Evolutionary conservation across 768 basidiomycete genomes (phyloP).

Genomic region (Exidia glandulosa): DNA sequence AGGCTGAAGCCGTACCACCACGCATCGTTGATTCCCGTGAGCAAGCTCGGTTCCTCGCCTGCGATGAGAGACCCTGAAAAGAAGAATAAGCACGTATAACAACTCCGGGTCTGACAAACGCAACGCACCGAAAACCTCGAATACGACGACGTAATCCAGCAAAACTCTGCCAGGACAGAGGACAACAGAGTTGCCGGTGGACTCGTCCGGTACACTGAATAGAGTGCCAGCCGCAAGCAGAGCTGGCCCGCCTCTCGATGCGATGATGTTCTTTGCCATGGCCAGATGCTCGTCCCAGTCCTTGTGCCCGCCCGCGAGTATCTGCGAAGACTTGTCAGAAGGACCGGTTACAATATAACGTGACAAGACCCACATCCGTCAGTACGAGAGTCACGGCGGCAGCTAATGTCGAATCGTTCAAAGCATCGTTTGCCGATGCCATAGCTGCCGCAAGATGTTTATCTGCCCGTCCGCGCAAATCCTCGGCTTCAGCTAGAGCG

Average conservation of each 20-base stretch:
- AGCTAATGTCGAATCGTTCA: background rate
- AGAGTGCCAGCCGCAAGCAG: background rate
- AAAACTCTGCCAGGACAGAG: slow-evolving; percentile 21
- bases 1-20: slow-evolving; percentile 22
- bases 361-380: background rate
- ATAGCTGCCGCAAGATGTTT: background rate
- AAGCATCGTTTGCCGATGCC: background rate
- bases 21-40: slow-evolving; percentile 16
- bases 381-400: background rate
- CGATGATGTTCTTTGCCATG: background rate
- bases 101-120: background rate
- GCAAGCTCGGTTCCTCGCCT: slow-evolving; percentile 19
- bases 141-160: slow-evolving; percentile 25
- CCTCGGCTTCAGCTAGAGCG: background rate
- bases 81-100: background rate
- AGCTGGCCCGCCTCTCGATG: background rate
- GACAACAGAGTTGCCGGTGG: background rate
- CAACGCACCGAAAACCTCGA: slow-evolving; percentile 22
- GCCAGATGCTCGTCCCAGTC: background rate
- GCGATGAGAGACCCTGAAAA: slow-evolving; percentile 21
- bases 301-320: background rate
- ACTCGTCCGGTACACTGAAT: background rate
- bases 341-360: background rate
- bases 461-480: background rate
- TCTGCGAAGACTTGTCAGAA: background rate